Conservation (phyloP, 2,329 filamentous ascomycete species). For the Fusarium sp. region DNA sequence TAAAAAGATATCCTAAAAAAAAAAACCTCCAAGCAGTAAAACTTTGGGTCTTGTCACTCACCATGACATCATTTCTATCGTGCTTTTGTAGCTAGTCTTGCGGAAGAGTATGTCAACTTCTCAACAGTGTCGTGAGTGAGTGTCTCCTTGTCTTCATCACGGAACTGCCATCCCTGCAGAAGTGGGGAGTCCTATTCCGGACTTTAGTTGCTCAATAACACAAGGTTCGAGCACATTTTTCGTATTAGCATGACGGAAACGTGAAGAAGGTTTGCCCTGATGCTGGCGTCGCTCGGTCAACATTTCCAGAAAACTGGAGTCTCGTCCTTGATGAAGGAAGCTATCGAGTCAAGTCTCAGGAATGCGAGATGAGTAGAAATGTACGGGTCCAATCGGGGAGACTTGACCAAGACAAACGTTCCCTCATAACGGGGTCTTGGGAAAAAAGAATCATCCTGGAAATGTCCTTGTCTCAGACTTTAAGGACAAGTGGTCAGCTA, state of each 20-base stretch:
- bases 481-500: background rate
- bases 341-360: background rate
- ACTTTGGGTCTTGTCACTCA: background rate
- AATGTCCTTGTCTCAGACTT: constrained; percentile 11
- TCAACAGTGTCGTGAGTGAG: too few species aligned
- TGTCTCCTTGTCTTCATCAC: background rate
- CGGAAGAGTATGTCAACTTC: background rate
- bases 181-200: background rate
- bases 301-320: background rate
- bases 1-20: background rate
- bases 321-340: background rate
- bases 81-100: too few species aligned
- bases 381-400: background rate
- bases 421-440: background rate
- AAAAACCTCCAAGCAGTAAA: background rate
- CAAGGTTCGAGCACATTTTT: background rate
- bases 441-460: background rate
- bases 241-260: background rate
- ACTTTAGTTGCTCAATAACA: background rate
- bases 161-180: background rate
- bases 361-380: background rate
- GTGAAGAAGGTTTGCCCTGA: background rate
- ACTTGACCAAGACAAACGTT: background rate
- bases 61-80: background rate
- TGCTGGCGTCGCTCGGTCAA: background rate